Evolutionary conservation across 2,329 filamentous ascomycete species (phyloP).

Genomic region (Rhytidhysteron rufulum): DNA sequence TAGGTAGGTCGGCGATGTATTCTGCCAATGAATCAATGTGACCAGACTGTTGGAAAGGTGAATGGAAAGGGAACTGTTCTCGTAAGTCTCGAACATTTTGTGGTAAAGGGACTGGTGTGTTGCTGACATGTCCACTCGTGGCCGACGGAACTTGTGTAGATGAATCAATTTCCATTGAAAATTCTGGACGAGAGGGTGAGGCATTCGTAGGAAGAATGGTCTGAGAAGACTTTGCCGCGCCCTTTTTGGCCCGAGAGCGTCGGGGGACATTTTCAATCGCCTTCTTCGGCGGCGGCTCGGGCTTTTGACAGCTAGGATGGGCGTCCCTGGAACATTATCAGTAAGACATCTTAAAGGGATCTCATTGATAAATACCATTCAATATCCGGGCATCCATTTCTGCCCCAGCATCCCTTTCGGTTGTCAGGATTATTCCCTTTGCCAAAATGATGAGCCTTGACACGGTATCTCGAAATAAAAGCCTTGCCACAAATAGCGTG

Average conservation of each 20-base stretch:
- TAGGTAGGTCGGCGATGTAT: background rate
- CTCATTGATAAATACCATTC: constrained; percentile 15
- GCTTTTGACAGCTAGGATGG: constrained; percentile 20
- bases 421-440: constrained; percentile 21
- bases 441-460: constrained; percentile 30
- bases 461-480: constrained; percentile 18
- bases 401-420: constrained; percentile 27
- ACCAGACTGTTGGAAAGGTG: background rate
- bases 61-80: background rate
- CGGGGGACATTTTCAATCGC: background rate
- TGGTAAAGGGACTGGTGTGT: background rate
- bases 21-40: background rate
- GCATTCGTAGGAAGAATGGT: background rate
- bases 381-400: constrained; percentile 23
- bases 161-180: background rate
- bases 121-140: background rate
- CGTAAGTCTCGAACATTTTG: background rate
- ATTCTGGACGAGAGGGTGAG: background rate
- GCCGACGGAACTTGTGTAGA: background rate
- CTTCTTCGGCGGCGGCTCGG: background rate
- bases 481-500: constrained; percentile 27
- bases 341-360: background rate
- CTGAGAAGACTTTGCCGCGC: too few species aligned
- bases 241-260: background rate
- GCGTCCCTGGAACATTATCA: constrained; percentile 15